Evolutionary conservation across 148 eudicot genomes (phyloP).

Genomic region (Rhododendron griersonianum): DNA sequence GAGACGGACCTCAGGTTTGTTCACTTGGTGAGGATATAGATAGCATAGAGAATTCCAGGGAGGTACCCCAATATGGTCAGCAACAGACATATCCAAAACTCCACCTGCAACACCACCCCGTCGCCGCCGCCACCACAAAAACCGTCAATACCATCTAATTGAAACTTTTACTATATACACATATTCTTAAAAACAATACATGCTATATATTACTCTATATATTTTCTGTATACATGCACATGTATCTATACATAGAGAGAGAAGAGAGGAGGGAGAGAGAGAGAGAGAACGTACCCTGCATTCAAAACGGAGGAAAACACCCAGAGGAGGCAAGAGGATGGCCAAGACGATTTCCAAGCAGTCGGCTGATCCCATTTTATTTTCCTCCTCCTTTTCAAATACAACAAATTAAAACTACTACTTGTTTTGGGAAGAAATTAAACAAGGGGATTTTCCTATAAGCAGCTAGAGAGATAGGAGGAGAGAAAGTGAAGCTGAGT

Average conservation of each 20-base stretch:
- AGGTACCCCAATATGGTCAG: constrained; percentile 40
- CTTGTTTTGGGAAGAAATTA: not conserved
- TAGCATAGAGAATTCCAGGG: constrained; percentile 52
- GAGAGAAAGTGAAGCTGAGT: not conserved
- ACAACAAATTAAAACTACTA: not conserved
- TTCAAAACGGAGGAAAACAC: constrained; percentile 52
- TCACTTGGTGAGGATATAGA: constrained; percentile 43
- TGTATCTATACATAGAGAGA: not conserved
- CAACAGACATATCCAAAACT: constrained; percentile 52
- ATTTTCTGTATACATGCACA: no score
- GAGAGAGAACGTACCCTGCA: constrained; percentile 23
- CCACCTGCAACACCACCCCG: constrained; percentile 19
- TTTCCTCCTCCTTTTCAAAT: no score
- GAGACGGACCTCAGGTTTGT: not conserved
- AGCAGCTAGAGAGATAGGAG: not conserved
- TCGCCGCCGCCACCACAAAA: not conserved
- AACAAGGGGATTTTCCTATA: not conserved
- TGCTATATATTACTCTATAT: no score
- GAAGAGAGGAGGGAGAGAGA: not conserved
- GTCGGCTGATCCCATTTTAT: constrained; percentile 21
- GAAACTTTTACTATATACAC: no score
- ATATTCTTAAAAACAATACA: no score
- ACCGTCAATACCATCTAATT: not conserved
- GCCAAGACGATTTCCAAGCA: constrained; percentile 46
- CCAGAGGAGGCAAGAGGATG: constrained; percentile 55